Conservation (phyloP, 2,329 filamentous ascomycete genomes). For the Penicillium sp. region DNA sequence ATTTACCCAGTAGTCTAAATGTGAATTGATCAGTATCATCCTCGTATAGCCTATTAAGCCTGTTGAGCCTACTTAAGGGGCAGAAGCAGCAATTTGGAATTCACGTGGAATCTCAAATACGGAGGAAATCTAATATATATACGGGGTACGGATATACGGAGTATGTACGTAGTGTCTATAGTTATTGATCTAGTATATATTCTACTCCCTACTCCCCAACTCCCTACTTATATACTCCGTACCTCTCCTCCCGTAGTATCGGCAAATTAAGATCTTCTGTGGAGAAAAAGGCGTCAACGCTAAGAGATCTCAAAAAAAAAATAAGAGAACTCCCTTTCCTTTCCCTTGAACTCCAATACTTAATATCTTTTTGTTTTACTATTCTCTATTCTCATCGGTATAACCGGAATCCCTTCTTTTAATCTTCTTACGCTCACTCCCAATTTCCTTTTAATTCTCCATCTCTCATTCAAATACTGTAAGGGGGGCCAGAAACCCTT, state of each 20-base stretch:
- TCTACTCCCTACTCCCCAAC: neutral
- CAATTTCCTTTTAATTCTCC: constrained; percentile 16
- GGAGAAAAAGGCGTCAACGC: constrained; percentile 20
- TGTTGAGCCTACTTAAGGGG: neutral
- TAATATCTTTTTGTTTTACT: neutral
- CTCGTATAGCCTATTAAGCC: neutral
- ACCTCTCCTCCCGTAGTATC: neutral
- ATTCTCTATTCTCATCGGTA: neutral
- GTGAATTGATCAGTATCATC: neutral
- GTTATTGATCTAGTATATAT: neutral
- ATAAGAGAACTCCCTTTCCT: constrained; percentile 2
- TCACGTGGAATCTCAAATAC: constrained; percentile 6
- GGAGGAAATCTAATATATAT: neutral
- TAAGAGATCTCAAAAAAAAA: constrained; percentile 9
- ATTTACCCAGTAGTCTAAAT: neutral
- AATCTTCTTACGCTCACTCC: neutral
- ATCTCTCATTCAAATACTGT: constrained; percentile 3
- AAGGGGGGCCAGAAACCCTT: constrained; percentile 15
- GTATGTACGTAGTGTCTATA: neutral
- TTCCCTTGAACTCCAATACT: neutral
- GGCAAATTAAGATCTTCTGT: constrained; percentile 21
- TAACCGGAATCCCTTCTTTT: constrained; percentile 1
- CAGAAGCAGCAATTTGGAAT: neutral
- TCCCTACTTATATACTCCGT: neutral
- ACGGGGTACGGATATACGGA: no score